phyloP scores from a whole-genome alignment of 495 filamentous ascomycete genomes.

The Recurvomyces mirabilis region DNA sequence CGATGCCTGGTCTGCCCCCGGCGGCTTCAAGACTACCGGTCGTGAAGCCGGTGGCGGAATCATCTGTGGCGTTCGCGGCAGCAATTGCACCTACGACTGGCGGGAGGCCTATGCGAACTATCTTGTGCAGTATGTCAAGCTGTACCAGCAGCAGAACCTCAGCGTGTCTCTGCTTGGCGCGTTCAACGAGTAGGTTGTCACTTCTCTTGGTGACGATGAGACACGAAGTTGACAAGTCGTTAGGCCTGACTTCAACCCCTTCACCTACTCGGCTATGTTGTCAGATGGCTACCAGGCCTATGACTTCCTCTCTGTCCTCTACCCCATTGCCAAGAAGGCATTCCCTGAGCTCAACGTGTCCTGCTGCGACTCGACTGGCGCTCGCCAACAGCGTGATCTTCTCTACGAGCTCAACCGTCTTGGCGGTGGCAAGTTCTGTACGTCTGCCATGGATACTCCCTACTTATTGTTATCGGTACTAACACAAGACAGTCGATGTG shows the following conservation, averaged over 20 bases:
- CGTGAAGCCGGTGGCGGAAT: conserved; percentile 8
- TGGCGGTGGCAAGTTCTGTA: conserved; percentile 11
- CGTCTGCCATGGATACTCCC: too few species aligned
- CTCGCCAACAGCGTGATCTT: conserved; percentile 16
- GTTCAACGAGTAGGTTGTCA: conserved; percentile 11
- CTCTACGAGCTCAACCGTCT: conserved; percentile 17
- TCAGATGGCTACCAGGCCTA: conserved; percentile 19
- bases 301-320: conserved; percentile 18
- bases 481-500: too few species aligned
- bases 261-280: conserved; percentile 19
- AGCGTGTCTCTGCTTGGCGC: conserved; percentile 16
- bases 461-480: too few species aligned
- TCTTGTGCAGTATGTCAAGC: conserved; percentile 16
- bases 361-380: conserved; percentile 18
- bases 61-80: conserved; percentile 17
- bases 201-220: background rate
- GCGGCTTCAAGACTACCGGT: conserved; percentile 19
- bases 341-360: conserved; percentile 15
- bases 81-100: conserved; percentile 18
- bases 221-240: background rate
- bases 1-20: conserved; percentile 20
- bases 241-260: conserved; percentile 19
- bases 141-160: conserved; percentile 13
- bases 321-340: conserved; percentile 15
- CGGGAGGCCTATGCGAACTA: conserved; percentile 18